Base-by-base conservation (phyloP, 805 yeast genomes). In the Candida multigemmis region DNA sequence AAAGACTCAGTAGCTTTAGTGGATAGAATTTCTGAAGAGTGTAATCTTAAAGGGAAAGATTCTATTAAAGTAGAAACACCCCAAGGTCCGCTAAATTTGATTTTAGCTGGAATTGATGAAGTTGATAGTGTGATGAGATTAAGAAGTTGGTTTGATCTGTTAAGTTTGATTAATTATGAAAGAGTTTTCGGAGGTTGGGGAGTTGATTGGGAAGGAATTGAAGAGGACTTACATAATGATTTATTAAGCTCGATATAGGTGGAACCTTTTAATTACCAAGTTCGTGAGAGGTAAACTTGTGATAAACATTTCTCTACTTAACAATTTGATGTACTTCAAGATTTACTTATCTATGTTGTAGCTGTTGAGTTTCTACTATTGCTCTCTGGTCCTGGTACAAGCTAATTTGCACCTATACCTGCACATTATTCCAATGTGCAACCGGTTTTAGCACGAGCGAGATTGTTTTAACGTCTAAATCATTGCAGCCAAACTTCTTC, bases 121-220 rank as follows among this genome's bases (percentile, higher is more conserved):
- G 51, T 74, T 13, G 44, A 46, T 2, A 49, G 55, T 19, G 38
- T 76, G 9, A 50, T 60, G 2, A 67, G 71, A 17, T 52, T 85
- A 37, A 68, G 72, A 25, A 65, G 65, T 10, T 84, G 80, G 42
- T 81, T 82, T 41, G 76, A 74, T 33, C 71, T 69, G 25, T 50
- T 83, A 27, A 71, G 86, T 32, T 65, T 76, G 26, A 60, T 68
- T 25, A 71, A 72, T 35, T 82, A 73, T 44, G 89, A 79, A 44
- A 67, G 76, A 38, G 66, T 69, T 12, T 84, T 75, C 44, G 67
- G 74, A 7, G 52, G 80, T 19, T 38, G 26, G 21, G 36, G 35
- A 11, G 37, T 53, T 4, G 56, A 59, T 32, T 16, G 28, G 7
- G 57, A 51, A 1, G 51, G 59, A 2, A 74, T 86, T 41, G 62